A percentile compares a stretch with the other conserved stretches of the same genome.
Evolutionary conservation across 1,139 yeast species (phyloP).

Genomic region (Yamadazyma dushanensis): DNA sequence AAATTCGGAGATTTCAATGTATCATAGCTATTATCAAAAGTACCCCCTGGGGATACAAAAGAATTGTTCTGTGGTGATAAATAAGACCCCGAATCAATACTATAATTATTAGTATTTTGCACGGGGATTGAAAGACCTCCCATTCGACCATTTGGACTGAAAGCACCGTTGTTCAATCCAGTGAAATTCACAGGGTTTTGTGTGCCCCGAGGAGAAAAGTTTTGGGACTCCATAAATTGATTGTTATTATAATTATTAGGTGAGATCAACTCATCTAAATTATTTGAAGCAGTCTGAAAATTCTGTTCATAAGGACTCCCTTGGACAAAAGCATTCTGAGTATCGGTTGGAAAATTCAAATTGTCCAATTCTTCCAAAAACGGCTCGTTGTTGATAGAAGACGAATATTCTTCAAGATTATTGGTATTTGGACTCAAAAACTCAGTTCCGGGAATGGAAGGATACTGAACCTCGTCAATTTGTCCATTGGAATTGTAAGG

Average conservation of each 20-base stretch:
- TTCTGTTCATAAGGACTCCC: constrained; percentile 4
- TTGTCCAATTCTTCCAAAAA: constrained; percentile 37
- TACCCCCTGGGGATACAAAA: constrained; percentile 23
- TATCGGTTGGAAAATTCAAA: constrained; percentile 14
- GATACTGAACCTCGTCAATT: constrained; percentile 15
- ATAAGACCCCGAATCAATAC: constrained; percentile 22
- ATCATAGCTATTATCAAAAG: constrained; percentile 27
- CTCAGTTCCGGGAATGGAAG: constrained; percentile 17
- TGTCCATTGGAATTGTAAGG: constrained; percentile 15
- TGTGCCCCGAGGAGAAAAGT: constrained; percentile 41
- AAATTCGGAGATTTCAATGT: constrained; percentile 31
- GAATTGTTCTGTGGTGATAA: constrained; percentile 29
- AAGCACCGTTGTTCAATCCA: constrained; percentile 15
- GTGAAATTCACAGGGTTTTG: constrained; percentile 10
- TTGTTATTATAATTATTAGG: constrained; percentile 23
- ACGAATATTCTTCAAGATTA: constrained; percentile 11
- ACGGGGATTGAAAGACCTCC: constrained; percentile 33
- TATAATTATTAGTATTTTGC: constrained; percentile 19
- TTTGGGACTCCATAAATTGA: constrained; percentile 37
- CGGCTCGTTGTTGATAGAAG: constrained; percentile 30
- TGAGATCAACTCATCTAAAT: constrained; percentile 39
- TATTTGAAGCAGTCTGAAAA: constrained; percentile 15
- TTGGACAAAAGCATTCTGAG: constrained; percentile 2
- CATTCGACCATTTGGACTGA: constrained; percentile 34
- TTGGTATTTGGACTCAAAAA: constrained; percentile 16